Base-by-base conservation (phyloP, 2,329 filamentous ascomycete genomes). In the Neopestalotiopsis sp. region DNA sequence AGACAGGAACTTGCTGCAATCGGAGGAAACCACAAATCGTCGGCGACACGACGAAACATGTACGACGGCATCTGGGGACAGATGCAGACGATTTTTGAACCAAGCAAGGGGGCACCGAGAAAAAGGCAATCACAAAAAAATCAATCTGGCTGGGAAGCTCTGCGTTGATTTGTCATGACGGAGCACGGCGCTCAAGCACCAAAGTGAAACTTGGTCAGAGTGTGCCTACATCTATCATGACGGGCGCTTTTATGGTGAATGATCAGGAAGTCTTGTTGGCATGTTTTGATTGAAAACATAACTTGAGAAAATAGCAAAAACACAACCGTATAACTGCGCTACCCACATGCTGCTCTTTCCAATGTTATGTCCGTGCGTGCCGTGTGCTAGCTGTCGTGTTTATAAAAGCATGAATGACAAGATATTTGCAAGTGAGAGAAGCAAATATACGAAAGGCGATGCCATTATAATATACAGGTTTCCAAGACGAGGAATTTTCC, bases 51-150 rank as follows among this genome's bases (percentile, higher is more conserved):
- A 53, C n/a, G 5, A 13, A 30, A 30, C 32, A 6, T 34, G 32
- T 28, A 63, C 24, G n/a, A 17, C 20, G 20, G 17, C 14, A 24
- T 65, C 40, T 49, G 38, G 34, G 12, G 30, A 65, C 34, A n/a
- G 40, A 34, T n/a, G 38, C 38, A 24, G n/a, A 13, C n/a, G 32
- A 65, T 30, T 65, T 45, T 28, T 9, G 57, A 20, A 58, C 56
- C 3, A 49, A 17, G 45, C n/a, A 14, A 53, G 13, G 13, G 17
- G n/a, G 45, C 9, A 20, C 17, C 5, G 30, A 42, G n/a, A n/a
- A 65, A 49, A 49, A 30, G 62, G 24, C n/a, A 42, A 65, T 7
- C 34, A 65, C n/a, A 38, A 56, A 65, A 49, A 53, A 40, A 17
- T 24, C 62, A 65, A 24, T 30, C 24, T 34, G 62, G n/a, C 34